Evolutionary conservation across 345 rosid species (phyloP).

Genomic region (Pelargonium nanum): DNA sequence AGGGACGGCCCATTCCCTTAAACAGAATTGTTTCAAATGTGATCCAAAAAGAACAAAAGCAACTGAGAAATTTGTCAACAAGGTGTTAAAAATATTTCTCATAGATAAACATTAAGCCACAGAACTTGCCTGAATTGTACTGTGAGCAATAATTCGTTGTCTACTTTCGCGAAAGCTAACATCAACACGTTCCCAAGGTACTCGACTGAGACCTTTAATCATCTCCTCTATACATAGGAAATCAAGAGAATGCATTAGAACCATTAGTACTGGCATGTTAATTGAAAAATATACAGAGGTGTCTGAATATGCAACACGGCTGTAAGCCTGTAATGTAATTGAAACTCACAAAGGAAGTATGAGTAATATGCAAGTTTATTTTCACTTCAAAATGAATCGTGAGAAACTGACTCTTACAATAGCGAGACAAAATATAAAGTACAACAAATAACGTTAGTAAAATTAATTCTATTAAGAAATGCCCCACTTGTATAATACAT

Average conservation of each 20-base stretch:
- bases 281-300: neutral
- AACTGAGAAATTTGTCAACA: neutral
- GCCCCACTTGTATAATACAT: neutral
- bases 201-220: conserved; percentile 68
- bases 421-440: neutral
- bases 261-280: neutral
- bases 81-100: neutral
- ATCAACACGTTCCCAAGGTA: conserved; percentile 84
- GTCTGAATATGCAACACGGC: neutral
- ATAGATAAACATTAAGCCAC: neutral
- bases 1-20: neutral
- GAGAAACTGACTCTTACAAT: neutral
- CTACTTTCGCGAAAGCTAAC: conserved; percentile 82
- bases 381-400: neutral
- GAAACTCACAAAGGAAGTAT: neutral
- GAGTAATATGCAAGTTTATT: neutral
- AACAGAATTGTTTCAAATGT: neutral
- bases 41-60: neutral
- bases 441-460: too few relatives aligned
- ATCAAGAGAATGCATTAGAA: conserved; percentile 1
- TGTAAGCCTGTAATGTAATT: neutral
- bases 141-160: conserved; percentile 72
- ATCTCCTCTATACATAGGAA: conserved; percentile 52
- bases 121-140: conserved; percentile 77
- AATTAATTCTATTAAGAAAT: neutral